Percentiles rank a stretch among this genome's conserved stretches.
Conservation (phyloP, 2,329 filamentous ascomycete genomes). For the Aspergillus tanneri region DNA sequence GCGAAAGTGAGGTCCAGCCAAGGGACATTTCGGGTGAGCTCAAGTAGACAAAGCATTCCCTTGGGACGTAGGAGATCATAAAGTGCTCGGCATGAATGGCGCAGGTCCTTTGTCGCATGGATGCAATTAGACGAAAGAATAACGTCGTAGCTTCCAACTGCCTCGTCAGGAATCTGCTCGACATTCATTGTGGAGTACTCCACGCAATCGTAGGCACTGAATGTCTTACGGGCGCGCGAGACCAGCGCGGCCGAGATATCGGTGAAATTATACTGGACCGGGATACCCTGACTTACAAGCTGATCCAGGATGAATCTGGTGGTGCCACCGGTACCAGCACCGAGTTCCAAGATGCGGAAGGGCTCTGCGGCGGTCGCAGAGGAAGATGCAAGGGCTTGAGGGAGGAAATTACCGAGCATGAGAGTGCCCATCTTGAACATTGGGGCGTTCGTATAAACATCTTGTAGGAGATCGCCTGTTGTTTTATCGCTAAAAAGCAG, state of each 20-base stretch:
- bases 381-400: too few relatives aligned
- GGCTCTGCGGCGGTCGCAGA: too few relatives aligned
- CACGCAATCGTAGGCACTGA: conserved; percentile 25
- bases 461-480: too few relatives aligned
- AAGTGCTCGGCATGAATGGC: conserved; percentile 21
- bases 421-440: too few relatives aligned
- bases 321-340: too few relatives aligned
- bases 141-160: conserved; percentile 25
- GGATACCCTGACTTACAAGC: too few relatives aligned
- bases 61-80: conserved; percentile 24
- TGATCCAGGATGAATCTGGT: too few relatives aligned
- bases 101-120: conserved; percentile 33
- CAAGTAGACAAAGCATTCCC: conserved; percentile 29
- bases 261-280: conserved; percentile 44
- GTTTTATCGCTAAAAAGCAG: too few relatives aligned
- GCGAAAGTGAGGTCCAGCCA: conserved; percentile 34
- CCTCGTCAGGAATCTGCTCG: conserved; percentile 21
- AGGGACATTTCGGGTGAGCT: conserved; percentile 26
- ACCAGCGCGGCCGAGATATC: conserved; percentile 39
- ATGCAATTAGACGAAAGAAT: conserved; percentile 34
- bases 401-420: too few relatives aligned
- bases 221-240: conserved; percentile 28
- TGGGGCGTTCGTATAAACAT: too few relatives aligned
- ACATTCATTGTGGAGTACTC: conserved; percentile 24
- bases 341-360: too few relatives aligned